A percentile compares a stretch with the other conserved stretches of the same genome.
Evolutionary conservation across 768 basidiomycete species (phyloP).

Genomic region (Hypholoma sublateritium): DNA sequence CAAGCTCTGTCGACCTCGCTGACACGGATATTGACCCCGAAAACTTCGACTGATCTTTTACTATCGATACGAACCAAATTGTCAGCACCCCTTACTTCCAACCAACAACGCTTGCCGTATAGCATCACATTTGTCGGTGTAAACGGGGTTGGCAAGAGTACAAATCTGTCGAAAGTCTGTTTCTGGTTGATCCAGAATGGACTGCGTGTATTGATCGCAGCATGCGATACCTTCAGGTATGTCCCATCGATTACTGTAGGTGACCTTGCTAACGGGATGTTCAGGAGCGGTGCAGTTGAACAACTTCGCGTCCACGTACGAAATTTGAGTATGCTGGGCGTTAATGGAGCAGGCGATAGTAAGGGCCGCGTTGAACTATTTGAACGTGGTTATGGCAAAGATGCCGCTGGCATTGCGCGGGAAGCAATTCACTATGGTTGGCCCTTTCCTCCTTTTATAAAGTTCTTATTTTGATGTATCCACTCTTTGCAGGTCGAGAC

Average conservation of each 20-base stretch:
- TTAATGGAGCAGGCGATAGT: conserved; percentile 66
- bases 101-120: conserved; percentile 82
- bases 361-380: conserved; percentile 88
- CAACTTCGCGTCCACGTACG: conserved; percentile 95
- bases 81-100: conserved; percentile 68
- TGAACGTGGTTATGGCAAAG: conserved; percentile 97
- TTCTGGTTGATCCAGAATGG: conserved; percentile 99
- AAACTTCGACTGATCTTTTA: conserved; percentile 94
- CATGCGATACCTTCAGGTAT: conserved; percentile 96
- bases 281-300: conserved; percentile 93
- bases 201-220: conserved; percentile 90
- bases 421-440: conserved; percentile 90
- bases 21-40: conserved; percentile 93
- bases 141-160: conserved; percentile 98
- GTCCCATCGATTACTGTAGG: not conserved
- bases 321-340: conserved; percentile 83
- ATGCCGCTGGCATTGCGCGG: conserved; percentile 96
- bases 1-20: conserved; percentile 81
- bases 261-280: not conserved
- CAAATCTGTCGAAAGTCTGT: conserved; percentile 96
- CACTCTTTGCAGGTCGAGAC: conserved; percentile 62
- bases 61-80: conserved; percentile 91
- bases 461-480: conserved; percentile 3
- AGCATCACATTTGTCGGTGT: conserved; percentile 97
- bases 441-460: not conserved